These are phyloP conservation scores for Wickerhamomyces queroliae DNA, from an alignment of 805 yeast species.

Conservation along the genomic window DNA sequence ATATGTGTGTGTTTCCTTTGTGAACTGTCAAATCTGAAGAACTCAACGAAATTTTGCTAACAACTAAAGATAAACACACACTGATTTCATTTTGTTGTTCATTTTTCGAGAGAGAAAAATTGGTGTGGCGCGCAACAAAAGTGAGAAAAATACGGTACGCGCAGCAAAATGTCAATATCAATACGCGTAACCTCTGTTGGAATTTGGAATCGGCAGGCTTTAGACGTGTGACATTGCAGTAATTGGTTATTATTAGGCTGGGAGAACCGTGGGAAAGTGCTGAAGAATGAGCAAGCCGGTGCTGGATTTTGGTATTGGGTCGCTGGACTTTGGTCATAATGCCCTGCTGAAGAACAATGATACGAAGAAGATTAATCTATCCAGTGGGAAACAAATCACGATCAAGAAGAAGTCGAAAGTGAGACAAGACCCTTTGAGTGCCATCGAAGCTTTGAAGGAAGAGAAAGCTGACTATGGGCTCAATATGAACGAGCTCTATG, in stretches of 20 bases:
- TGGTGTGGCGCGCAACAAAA: too few species aligned
- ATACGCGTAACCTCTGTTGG: too few species aligned
- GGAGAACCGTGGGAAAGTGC: too few species aligned
- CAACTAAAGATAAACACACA: not conserved
- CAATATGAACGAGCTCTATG: slow-evolving; percentile 29
- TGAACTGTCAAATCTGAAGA: not conserved
- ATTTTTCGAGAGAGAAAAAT: too few species aligned
- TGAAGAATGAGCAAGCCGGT: slow-evolving; percentile 16
- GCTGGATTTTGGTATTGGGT: slow-evolving; percentile 14
- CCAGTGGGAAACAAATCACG: slow-evolving; percentile 10
- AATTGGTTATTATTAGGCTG: not conserved
- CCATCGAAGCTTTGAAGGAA: slow-evolving; percentile 4
- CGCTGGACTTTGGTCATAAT: slow-evolving; percentile 10
- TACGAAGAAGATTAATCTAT: slow-evolving; percentile 8
- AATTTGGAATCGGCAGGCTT: too few species aligned
- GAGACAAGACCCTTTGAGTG: not conserved
- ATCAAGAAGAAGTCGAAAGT: not conserved
- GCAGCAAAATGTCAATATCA: too few species aligned
- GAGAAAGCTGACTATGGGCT: slow-evolving; percentile 32
- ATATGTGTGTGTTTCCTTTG: not conserved
- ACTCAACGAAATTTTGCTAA: not conserved
- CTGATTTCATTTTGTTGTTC: too few species aligned
- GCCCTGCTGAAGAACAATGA: not conserved
- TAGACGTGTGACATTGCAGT: too few species aligned
- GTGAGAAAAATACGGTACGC: too few species aligned